Conservation (phyloP, 352 stramenopile genomes). For the Thalassiosira ordinaria region DNA sequence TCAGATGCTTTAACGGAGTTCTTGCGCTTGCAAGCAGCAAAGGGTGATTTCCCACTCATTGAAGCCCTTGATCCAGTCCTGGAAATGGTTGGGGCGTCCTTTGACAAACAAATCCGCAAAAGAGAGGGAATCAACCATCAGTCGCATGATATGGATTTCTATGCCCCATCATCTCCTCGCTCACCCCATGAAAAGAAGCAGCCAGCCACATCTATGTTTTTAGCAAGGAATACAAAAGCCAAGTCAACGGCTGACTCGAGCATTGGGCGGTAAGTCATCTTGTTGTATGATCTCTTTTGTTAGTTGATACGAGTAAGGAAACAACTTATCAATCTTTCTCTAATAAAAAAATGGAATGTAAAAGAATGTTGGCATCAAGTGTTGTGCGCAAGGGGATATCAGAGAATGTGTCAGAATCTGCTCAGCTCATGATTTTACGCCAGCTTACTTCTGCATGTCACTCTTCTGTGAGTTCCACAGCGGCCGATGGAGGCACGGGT, state of each 20-base stretch:
- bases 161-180: constrained; percentile 51
- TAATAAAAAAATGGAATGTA: constrained; percentile 1
- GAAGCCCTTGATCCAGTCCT: constrained; percentile 70
- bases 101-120: constrained; percentile 76
- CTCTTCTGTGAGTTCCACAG: constrained; percentile 36
- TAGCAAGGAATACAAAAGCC: constrained; percentile 33
- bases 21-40: constrained; percentile 62
- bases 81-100: constrained; percentile 74
- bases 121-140: constrained; percentile 20
- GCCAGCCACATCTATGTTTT: constrained; percentile 42
- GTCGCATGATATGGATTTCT: constrained; percentile 42
- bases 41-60: constrained; percentile 53
- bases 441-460: constrained; percentile 52
- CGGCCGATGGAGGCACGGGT: constrained; percentile 35
- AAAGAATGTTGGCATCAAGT: constrained; percentile 50
- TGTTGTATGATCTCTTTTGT: neutral
- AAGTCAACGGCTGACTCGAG: constrained; percentile 59
- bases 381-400: constrained; percentile 78
- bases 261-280: constrained; percentile 50
- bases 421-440: constrained; percentile 73
- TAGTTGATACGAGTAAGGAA: neutral
- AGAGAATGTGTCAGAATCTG: constrained; percentile 73
- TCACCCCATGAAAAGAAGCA: constrained; percentile 51
- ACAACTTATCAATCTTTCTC: neutral
- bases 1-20: constrained; percentile 66